These are phyloP conservation scores for Gentiana dahurica DNA, from an alignment of 257 asterid species.

Conservation along the genomic window DNA sequence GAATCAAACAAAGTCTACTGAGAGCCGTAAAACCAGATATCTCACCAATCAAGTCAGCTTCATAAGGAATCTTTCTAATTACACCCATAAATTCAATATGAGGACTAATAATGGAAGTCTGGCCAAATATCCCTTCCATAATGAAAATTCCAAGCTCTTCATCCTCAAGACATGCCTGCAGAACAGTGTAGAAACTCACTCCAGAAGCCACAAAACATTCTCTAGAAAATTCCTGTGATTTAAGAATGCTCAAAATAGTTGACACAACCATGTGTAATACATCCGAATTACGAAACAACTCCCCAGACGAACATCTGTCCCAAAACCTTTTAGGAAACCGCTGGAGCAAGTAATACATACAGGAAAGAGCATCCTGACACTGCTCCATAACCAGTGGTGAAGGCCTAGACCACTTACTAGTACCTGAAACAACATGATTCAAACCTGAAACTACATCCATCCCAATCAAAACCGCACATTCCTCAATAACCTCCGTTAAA, in stretches of 20 bases:
- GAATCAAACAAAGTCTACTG: constrained; percentile 80
- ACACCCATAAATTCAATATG: constrained; percentile 24
- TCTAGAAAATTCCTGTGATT: constrained; percentile 64
- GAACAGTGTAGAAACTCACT: constrained; percentile 72
- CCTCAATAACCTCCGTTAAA: constrained; percentile 66
- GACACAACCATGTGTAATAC: constrained; percentile 39
- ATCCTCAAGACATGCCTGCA: constrained; percentile 61
- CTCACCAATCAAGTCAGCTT: constrained; percentile 47
- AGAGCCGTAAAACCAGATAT: constrained; percentile 45
- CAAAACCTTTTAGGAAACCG: constrained; percentile 60
- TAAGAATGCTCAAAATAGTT: constrained; percentile 53
- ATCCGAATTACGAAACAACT: constrained; percentile 11
- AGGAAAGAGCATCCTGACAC: constrained; percentile 94
- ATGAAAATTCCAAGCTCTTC: constrained; percentile 65
- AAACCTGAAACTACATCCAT: constrained; percentile 70
- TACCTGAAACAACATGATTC: constrained; percentile 42
- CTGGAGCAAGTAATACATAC: constrained; percentile 84
- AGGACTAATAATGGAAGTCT: constrained; percentile 24
- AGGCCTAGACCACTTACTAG: constrained; percentile 54
- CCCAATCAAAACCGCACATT: constrained; percentile 62
- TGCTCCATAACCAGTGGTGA: constrained; percentile 94
- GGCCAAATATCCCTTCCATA: constrained; percentile 56
- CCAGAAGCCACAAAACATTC: constrained; percentile 97
- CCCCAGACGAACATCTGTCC: constrained; percentile 9
- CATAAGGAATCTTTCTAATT: constrained; percentile 33